Evolutionary conservation across 2,329 filamentous ascomycete genomes (phyloP), one percentile per base, ranked within the genome.

Genomic region (Fusarium duplospermum): DNA sequence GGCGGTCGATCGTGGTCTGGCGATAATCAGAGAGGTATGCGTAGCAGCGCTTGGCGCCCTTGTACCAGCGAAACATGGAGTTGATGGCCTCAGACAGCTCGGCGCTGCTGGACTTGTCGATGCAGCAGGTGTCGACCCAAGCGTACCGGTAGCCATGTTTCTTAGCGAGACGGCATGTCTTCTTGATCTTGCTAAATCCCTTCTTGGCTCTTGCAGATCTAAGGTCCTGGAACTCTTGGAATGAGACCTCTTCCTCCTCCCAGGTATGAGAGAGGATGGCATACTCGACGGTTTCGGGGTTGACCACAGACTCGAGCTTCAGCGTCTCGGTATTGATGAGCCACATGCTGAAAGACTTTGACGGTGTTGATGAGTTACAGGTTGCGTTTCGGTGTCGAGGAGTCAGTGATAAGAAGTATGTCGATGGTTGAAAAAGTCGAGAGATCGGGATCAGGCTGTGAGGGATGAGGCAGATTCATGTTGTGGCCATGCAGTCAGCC

Each of bases 221-320:
- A 4, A 52, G 58, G 6, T 40, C 29, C 5, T 56, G 31, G 20
- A 80, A 64, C 29, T 81, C 78, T 35, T 79, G 69, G 33, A 81
- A 76, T 1, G 66, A 65, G 10, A 80, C 70, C 65, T 82, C 80
- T 27, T 74, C 76, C 9, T 60, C 36, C 22, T 73, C 75, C 80
- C 80, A 82, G 1, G 79, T 81, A 35, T 82, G 80, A 0, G 80
- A 82, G 4, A 82, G 73, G 22, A 81, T 81, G 27, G 77, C 80
- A 22, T 81, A 82, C 0, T 69, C 61, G 0, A 79, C 80, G 6
- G 65, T 31, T 8, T 64, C 27, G 18, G 50, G 42, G 10, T 74
- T 70, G 6, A 47, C n/a, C 14, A 79, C 74, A 6, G 70, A 68
- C 33, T 76, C 64, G 5, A 80, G 64, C 13, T 61, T 42, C 18